Evolutionary conservation across 2,329 filamentous ascomycete species (phyloP).

Genomic region (Raffaelea albimanens): DNA sequence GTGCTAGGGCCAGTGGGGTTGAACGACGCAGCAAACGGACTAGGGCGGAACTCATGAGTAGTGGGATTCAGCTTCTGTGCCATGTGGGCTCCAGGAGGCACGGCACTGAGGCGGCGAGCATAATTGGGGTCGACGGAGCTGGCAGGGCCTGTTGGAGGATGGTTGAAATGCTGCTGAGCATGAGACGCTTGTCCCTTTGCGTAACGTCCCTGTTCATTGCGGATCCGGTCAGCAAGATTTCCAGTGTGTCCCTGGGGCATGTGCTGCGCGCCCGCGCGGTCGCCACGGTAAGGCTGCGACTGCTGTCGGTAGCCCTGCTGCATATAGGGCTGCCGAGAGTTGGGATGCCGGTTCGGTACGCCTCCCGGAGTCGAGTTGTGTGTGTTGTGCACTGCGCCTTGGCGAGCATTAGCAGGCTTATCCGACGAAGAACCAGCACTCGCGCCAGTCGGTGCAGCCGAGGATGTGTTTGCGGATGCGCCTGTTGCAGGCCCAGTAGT

Average conservation of each 20-base stretch:
- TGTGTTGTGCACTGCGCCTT: conserved; percentile 4
- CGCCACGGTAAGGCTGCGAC: conserved; percentile 37
- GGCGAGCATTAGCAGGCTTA: conserved; percentile 5
- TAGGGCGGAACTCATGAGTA: conserved; percentile 75
- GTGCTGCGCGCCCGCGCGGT: conserved; percentile 33
- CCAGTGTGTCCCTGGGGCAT: conserved; percentile 31
- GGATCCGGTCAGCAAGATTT: conserved; percentile 39
- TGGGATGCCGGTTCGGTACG: conserved; percentile 33
- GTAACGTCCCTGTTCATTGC: conserved; percentile 34
- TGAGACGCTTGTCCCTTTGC: conserved; percentile 23
- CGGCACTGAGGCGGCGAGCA: conserved; percentile 41
- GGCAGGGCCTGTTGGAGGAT: conserved; percentile 63
- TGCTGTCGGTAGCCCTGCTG: conserved; percentile 37
- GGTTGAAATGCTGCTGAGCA: conserved; percentile 33
- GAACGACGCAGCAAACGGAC: conserved; percentile 70
- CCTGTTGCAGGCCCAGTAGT: conserved; percentile 2
- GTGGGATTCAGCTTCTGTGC: conserved; percentile 51
- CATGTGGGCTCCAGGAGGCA: conserved; percentile 35
- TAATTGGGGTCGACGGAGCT: conserved; percentile 43
- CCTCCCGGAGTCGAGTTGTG: conserved; percentile 20
- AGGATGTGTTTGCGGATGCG: neutral
- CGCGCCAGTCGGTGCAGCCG: neutral
- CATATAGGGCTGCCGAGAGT: conserved; percentile 38
- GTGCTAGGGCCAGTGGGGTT: conserved; percentile 62
- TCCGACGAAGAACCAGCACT: neutral